A percentile compares a stretch with the other conserved stretches of the same genome.
Conservation (phyloP, 2,329 filamentous ascomycete species). For the Colletotrichum melonis region DNA sequence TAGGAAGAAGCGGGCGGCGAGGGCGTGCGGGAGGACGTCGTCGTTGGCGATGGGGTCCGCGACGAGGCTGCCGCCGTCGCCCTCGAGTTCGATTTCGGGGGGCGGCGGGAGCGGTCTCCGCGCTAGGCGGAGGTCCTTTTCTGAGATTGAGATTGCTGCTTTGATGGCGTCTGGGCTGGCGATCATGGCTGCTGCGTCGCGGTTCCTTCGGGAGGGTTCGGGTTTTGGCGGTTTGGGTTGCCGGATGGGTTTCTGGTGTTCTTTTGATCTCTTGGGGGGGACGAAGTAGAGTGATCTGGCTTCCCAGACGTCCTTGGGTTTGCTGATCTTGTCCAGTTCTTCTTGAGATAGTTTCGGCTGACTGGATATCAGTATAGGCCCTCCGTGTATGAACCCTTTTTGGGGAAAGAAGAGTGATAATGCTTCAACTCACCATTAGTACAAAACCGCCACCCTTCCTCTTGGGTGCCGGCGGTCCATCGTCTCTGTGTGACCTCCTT, state of each 20-base stretch:
- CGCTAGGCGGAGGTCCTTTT: background rate
- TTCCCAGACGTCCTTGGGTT: conserved; percentile 3
- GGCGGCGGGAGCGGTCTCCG: background rate
- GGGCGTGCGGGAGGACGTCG: background rate
- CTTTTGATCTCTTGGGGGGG: conserved; percentile 9
- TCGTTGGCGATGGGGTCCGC: background rate
- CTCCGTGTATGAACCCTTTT: background rate
- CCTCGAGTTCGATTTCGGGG: background rate
- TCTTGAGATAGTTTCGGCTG: conserved; percentile 17
- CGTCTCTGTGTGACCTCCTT: background rate
- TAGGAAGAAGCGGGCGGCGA: conserved; percentile 21
- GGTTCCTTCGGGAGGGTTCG: background rate
- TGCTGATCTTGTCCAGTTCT: conserved; percentile 22
- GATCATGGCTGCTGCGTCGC: background rate
- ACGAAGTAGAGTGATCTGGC: conserved; percentile 22
- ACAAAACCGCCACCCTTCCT: conserved; percentile 1
- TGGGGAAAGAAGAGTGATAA: background rate
- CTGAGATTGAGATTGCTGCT: background rate
- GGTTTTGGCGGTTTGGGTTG: background rate
- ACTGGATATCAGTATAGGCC: background rate
- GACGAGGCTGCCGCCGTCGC: conserved; percentile 17
- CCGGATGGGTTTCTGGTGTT: background rate
- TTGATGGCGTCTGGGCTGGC: background rate
- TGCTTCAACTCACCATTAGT: background rate
- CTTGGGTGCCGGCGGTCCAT: background rate